A percentile compares a stretch with the other conserved stretches of the same genome.
Evolutionary conservation across 345 rosid genomes (phyloP).

Genomic region (sweet orange (Citrus sinensis)): DVS_A1.0 CM039161.1:18987501-18988000

Average conservation of each 20-base stretch:
- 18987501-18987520: not conserved
- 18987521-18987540: not conserved
- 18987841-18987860: not conserved
- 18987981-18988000: not conserved
- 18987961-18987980: not conserved
- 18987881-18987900: too few species aligned
- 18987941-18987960: too few species aligned
- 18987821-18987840: not conserved
- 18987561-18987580: slow-evolving; percentile 94
- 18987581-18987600: slow-evolving; percentile 81
- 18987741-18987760: not conserved
- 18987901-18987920: too few species aligned
- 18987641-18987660: slow-evolving; percentile 81
- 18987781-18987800: not conserved
- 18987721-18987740: too few species aligned
- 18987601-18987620: slow-evolving; percentile 78
- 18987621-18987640: slow-evolving; percentile 92
- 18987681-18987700: not conserved
- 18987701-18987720: too few species aligned
- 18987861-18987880: not conserved
- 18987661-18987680: not conserved
- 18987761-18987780: not conserved
- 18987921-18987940: too few species aligned
- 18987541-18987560: slow-evolving; percentile 48
- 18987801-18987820: not conserved